These are phyloP conservation scores for Dillenia suffruticosa DNA, from an alignment of 164 flowering plant genomes.

Conservation along the genomic window DNA sequence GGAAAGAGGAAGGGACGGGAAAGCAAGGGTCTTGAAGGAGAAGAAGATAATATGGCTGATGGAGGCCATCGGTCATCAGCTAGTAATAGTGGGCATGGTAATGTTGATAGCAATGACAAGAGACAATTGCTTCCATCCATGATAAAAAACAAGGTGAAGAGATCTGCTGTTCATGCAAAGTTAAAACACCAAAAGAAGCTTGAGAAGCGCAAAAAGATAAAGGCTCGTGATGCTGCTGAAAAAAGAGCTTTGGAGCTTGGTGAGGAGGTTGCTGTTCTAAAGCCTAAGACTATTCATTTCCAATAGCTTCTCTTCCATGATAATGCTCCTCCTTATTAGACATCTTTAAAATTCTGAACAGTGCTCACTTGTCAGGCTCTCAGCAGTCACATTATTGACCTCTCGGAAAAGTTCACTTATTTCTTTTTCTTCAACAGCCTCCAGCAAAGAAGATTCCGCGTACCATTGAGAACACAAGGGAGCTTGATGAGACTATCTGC, in stretches of 20 bases:
- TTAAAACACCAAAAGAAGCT: slow-evolving; percentile 76
- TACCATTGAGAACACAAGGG: slow-evolving; percentile 91
- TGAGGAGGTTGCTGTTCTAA: slow-evolving; percentile 47
- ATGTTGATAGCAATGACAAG: slow-evolving; percentile 14
- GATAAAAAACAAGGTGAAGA: slow-evolving; percentile 86
- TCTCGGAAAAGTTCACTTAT: background rate
- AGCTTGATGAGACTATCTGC: slow-evolving; percentile 85
- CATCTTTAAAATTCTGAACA: background rate
- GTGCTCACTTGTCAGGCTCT: no score
- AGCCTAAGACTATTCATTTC: background rate
- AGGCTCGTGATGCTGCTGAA: slow-evolving; percentile 72
- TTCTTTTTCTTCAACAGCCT: slow-evolving; percentile 34
- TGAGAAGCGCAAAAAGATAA: slow-evolving; percentile 66
- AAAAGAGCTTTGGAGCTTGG: slow-evolving; percentile 91
- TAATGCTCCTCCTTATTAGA: background rate
- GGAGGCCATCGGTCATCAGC: background rate
- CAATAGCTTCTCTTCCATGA: no score
- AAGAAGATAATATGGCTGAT: slow-evolving; percentile 9
- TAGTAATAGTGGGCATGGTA: no score
- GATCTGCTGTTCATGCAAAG: slow-evolving; percentile 68
- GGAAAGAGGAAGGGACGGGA: slow-evolving; percentile 18
- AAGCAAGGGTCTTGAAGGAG: slow-evolving; percentile 15
- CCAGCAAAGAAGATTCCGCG: slow-evolving; percentile 59
- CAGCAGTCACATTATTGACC: no score
- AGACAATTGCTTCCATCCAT: slow-evolving; percentile 47